A percentile compares a stretch with the other conserved stretches of the same genome.
phyloP scores from a whole-genome alignment of 345 rosid genomes.

The Sonneratia caseolaris region DNA sequence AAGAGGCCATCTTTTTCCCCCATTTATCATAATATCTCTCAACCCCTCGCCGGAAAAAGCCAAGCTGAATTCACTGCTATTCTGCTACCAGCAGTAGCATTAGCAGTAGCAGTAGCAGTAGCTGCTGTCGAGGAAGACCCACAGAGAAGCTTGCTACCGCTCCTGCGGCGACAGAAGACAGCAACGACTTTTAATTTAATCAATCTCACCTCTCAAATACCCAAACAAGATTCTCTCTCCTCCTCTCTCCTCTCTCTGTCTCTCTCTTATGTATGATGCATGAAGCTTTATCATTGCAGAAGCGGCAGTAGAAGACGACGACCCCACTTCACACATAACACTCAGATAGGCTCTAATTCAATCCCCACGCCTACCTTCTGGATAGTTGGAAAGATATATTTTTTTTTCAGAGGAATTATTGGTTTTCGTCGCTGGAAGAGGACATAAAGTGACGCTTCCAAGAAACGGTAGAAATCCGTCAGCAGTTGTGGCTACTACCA shows the following conservation, averaged over 20 bases:
- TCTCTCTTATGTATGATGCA: slow-evolving; percentile 23
- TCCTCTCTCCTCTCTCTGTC: slow-evolving; percentile 18
- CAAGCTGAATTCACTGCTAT: slow-evolving; percentile 8
- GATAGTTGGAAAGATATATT: background rate
- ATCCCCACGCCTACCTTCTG: background rate
- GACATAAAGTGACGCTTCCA: background rate
- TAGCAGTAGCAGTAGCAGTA: slow-evolving; percentile 20
- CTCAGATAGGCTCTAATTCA: background rate
- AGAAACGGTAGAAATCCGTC: background rate
- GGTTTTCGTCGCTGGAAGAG: background rate
- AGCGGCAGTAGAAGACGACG: background rate
- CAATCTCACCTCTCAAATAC: background rate
- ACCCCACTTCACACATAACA: slow-evolving; percentile 1
- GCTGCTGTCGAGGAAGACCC: slow-evolving; percentile 6
- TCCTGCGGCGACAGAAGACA: background rate
- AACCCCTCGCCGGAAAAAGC: slow-evolving; percentile 13
- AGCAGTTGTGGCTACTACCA: slow-evolving; percentile 91
- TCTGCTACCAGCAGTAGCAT: background rate
- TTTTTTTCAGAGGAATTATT: background rate
- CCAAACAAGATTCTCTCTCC: too few relatives aligned
- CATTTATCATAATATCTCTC: background rate
- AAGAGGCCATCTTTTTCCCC: too few relatives aligned
- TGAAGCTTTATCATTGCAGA: background rate
- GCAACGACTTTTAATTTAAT: slow-evolving; percentile 2
- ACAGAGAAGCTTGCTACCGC: slow-evolving; percentile 2